Evolutionary conservation across 805 yeast species (phyloP), one percentile per base, ranked within the genome.

Genomic region (Candida loeiensis): DNA sequence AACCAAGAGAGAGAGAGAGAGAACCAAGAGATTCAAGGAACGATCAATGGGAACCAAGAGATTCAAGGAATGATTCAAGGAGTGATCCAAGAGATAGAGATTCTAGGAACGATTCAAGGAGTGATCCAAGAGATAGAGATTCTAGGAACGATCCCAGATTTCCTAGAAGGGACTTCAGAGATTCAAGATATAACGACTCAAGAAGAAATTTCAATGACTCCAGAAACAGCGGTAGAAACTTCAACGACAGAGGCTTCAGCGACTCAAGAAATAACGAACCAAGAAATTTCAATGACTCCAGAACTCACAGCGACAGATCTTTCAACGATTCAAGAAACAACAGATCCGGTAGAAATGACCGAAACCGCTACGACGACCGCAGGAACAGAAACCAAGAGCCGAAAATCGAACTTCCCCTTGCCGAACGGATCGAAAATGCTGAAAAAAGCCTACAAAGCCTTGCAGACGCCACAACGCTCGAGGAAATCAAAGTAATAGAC

Each of bases 401-500:
- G 7, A 34, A 26, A 27, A 17, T 11, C 6, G 29, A 34, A 11
- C 29, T 35, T n/a, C 38, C 41, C 4, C 27, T 33, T 19, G 33
- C 37, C 7, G 15, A 55, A 26, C 45, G 45, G 14, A 46, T 64
- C 11, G 40, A 40, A 2, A 54, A 51, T 31, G 54, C 48, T 34
- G 54, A 62, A 41, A 52, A 45, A 14, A 48, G 50, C n/a, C 49
- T 65, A 13, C 54, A 50, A 17, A 63, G 64, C 11, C 54, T 78
- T 11, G 56, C 57, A 4, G 55, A 59, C 15, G 74, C 71, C 0
- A 55, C 66, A 0, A 69, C 82, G 0, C 59, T 86, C 21, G 74
- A 76, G 31, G 64, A 74, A 33, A 57, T 85, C n/a, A 63, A 64
- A 35, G 64, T 81, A 9, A 51, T 61, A 9, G 68, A 66, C 14